Evolutionary conservation across 805 yeast genomes (phyloP), one percentile per base, ranked within the genome.

Genomic region (Clavispora fructus): DNA sequence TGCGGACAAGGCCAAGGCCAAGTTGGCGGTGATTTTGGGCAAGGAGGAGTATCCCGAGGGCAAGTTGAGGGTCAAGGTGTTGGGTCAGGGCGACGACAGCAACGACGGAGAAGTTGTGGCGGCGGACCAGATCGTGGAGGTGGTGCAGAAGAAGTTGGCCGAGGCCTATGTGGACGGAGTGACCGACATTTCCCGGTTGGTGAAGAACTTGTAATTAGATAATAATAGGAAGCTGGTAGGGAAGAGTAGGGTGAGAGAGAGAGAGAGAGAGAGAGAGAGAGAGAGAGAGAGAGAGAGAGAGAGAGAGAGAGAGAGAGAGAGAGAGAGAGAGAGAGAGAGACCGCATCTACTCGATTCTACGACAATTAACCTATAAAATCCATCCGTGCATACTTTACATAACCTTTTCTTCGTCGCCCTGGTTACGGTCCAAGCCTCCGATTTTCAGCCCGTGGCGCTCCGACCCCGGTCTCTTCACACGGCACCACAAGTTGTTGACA

Each of bases 1-100:
- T 42, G 98, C 99, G 38, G 99, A 94, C 59, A 91, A 88, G 68
- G 73, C 89, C 2, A 98, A 97, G 23, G 88, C 95, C 58, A 84
- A 90, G 48, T 58, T 90, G 39, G 96, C 94, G 11, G 96, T 94
- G 39, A 94, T 94, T 55, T 74, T 94, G 47, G 99, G 99, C 58
- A 95, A 92, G 65, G 97, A 94, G 65, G 99, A 94, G 69, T 90
- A 69, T 59, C 79, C 82, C 16, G 81, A 79, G 53, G 96, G 96
- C 17, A 77, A 84, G 50, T 74, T 91, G 49, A 83, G 96, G 72
- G 83, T 94, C 50, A 94, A 94, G 75, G 77, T 81, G 51, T 78
- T 94, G 51, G 96, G 97, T 45, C 88, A 87, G 58, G 96, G 94
- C 56, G 91, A 85, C 57, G 83, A 87, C 53, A 66, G 69, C 49